Base-by-base conservation (phyloP, 2,329 filamentous ascomycete genomes). In the Claviceps spartinae region DNA sequence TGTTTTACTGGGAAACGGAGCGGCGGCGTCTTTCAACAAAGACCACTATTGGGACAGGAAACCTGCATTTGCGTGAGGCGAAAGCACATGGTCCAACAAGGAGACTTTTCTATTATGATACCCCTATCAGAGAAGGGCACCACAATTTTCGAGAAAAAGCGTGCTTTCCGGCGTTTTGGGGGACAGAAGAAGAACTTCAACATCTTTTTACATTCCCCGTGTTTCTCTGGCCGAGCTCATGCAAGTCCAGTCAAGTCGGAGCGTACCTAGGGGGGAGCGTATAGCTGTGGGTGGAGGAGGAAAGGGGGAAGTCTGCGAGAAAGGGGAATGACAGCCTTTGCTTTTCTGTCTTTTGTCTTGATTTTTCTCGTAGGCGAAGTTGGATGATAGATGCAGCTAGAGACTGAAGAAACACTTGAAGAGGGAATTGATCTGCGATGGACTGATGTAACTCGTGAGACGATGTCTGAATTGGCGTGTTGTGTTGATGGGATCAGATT, bases 11-110 rank as follows among this genome's bases (percentile, higher is more conserved):
- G 62, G 65, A 57, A 34, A 62, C 59, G 61, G 57, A 65, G 62
- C 62, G 63, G 61, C 59, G 66, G 69, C 67, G 68, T 71, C 68
- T 72, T 72, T 72, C 70, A 72, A 72, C 70, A 72, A 69, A 72
- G 69, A 69, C 64, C 30, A 63, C 56, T 57, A 59, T 55, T 52
- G 58, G 62, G 61, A 46, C 58, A 34, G 30, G 61, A 65, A 63
- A 65, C 57, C 62, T 67, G 65, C 67, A 67, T 71, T 64, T 67
- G 30, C 30, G 61, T 61, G 62, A 63, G 61, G 63, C 61, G 62
- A 64, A 61, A 52, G 59, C 58, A 58, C 58, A 62, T 53, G 38
- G 48, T 51, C 50, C 61, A 62, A 61, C 55, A 61, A 45, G 20
- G 61, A 60, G 59, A 64, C 60, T 68, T 69, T 68, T 69, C 66